Conservation (phyloP, 1,139 yeast species). For the Hemisphaericaspora subhashii region DNA sequence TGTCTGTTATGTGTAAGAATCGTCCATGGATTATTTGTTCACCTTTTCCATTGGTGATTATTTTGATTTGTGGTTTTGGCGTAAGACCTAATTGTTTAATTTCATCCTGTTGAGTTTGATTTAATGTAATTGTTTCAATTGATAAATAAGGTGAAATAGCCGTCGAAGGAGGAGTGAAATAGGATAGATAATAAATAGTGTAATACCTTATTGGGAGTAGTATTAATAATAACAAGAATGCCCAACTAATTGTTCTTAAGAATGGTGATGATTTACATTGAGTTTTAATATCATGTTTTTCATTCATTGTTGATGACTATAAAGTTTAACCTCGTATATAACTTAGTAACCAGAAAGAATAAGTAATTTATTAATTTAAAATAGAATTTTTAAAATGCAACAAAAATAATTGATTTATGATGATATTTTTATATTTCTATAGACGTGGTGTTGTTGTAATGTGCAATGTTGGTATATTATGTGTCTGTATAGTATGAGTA, state of each 20-base stretch:
- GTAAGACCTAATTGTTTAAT: conserved; percentile 24
- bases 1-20: conserved; percentile 80
- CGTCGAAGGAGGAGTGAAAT: too few species aligned
- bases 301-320: too few species aligned
- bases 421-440: too few species aligned
- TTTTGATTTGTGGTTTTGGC: conserved; percentile 30
- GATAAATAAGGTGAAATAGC: conserved; percentile 6
- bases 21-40: conserved; percentile 56
- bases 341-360: too few species aligned
- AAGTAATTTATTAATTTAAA: too few species aligned
- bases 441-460: too few species aligned
- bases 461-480: too few species aligned
- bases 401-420: too few species aligned
- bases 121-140: conserved; percentile 10
- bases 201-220: conserved; percentile 3
- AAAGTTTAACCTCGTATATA: too few species aligned
- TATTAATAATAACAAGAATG: conserved; percentile 3
- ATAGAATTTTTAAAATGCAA: too few species aligned
- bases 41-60: conserved; percentile 25
- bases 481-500: too few species aligned
- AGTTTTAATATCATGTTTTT: neutral
- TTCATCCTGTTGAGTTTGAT: conserved; percentile 11
- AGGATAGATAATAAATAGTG: too few species aligned
- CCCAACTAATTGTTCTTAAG: conserved; percentile 2
- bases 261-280: conserved; percentile 1